Evolutionary conservation across 2,329 filamentous ascomycete genomes (phyloP).

Genomic region (Monosporascus ibericus): DNA sequence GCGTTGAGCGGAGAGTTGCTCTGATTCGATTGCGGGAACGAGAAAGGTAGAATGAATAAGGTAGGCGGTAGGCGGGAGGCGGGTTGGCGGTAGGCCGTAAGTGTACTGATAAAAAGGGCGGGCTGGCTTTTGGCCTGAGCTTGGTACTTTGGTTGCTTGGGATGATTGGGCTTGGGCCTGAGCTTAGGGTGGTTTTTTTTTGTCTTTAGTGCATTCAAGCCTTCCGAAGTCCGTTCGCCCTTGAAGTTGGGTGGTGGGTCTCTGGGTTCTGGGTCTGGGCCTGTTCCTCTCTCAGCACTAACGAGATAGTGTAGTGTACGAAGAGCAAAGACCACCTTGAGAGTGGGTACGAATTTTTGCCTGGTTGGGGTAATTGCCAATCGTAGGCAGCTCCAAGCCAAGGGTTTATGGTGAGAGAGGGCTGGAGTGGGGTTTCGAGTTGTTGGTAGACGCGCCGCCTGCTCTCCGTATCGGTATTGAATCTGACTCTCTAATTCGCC

Average conservation of each 20-base stretch:
- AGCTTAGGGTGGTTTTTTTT: too few species aligned
- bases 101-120: conserved; percentile 26
- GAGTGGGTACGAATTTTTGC: background rate
- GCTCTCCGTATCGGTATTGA: background rate
- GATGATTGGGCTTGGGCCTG: too few species aligned
- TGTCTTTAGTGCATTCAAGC: too few species aligned
- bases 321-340: background rate
- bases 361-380: background rate
- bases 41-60: conserved; percentile 23
- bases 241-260: too few species aligned
- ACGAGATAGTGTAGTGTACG: background rate
- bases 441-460: background rate
- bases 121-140: conserved; percentile 39
- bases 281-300: background rate
- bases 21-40: conserved; percentile 30
- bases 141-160: conserved; percentile 26
- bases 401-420: background rate
- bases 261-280: too few species aligned
- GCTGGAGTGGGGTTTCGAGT: background rate
- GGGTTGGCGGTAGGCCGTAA: too few species aligned
- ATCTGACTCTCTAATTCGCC: background rate
- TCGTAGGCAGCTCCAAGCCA: background rate
- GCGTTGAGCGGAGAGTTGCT: conserved; percentile 46
- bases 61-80: conserved; percentile 7
- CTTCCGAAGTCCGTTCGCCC: too few species aligned